These are phyloP conservation scores for Pezicula carpinea DNA, from an alignment of 2,329 filamentous ascomycete species.

Conservation along the genomic window DNA sequence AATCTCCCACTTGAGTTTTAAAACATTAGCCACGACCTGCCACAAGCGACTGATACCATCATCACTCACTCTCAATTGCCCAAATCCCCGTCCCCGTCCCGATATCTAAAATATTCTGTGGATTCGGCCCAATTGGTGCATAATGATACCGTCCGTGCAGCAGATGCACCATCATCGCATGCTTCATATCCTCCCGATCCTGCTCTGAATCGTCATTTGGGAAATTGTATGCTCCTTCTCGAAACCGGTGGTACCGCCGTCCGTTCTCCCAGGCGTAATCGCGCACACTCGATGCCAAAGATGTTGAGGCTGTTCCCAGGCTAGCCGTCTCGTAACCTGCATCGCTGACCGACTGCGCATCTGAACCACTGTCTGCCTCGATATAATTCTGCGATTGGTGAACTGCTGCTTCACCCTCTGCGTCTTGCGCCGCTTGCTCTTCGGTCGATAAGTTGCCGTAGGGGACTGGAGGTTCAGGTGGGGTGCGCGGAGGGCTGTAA, in stretches of 20 bases:
- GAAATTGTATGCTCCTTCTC: conserved; percentile 51
- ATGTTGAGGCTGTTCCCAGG: conserved; percentile 18
- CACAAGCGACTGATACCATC: neutral
- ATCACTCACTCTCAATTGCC: conserved; percentile 46
- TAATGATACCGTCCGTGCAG: conserved; percentile 36
- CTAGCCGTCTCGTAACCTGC: conserved; percentile 26
- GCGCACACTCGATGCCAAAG: conserved; percentile 32
- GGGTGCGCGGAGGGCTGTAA: conserved; percentile 2
- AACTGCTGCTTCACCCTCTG: conserved; percentile 15
- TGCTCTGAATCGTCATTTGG: conserved; percentile 54
- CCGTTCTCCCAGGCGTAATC: conserved; percentile 54
- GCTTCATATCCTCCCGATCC: conserved; percentile 8
- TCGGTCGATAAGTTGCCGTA: conserved; percentile 8
- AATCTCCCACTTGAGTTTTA: conserved; percentile 52
- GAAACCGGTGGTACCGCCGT: conserved; percentile 52
- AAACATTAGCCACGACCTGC: conserved; percentile 13
- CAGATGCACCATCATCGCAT: conserved; percentile 25
- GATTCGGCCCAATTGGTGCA: conserved; percentile 42
- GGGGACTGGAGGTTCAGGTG: neutral
- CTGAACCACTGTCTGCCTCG: conserved; percentile 19
- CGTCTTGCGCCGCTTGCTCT: conserved; percentile 15
- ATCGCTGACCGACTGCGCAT: conserved; percentile 14
- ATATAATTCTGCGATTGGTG: conserved; percentile 23
- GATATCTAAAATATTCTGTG: conserved; percentile 50
- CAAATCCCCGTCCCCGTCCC: conserved; percentile 56